Conservation (phyloP, 352 stramenopile species). For the Pythium oligandrum region DNA sequence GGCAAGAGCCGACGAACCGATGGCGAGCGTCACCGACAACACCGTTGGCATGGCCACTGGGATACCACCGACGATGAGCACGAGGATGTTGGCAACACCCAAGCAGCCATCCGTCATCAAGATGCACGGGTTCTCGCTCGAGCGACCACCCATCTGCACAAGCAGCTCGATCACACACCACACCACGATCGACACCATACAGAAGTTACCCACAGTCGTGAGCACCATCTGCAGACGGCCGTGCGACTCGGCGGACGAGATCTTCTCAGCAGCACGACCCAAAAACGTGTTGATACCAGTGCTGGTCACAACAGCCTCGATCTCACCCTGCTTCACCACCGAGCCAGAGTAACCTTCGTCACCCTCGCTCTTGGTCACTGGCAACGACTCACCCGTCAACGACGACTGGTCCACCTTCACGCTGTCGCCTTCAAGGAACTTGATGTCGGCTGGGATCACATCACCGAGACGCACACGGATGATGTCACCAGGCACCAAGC, state of each 20-base stretch:
- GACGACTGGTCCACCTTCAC: conserved; percentile 90
- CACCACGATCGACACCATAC: conserved; percentile 85
- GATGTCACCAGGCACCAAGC: conserved; percentile 69
- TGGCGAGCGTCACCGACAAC: conserved; percentile 87
- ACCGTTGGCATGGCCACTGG: conserved; percentile 94
- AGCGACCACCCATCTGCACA: conserved; percentile 70
- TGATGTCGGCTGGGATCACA: conserved; percentile 89
- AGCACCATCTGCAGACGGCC: conserved; percentile 90
- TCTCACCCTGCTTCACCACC: conserved; percentile 86
- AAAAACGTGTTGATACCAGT: conserved; percentile 91
- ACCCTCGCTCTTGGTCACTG: conserved; percentile 81
- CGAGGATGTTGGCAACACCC: conserved; percentile 69
- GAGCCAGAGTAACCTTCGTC: conserved; percentile 82
- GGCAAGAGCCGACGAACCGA: conserved; percentile 85
- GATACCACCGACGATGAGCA: conserved; percentile 91
- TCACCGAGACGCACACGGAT: conserved; percentile 84
- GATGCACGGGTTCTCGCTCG: conserved; percentile 80
- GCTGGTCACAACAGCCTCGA: conserved; percentile 85
- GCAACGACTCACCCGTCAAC: conserved; percentile 92
- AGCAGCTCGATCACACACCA: conserved; percentile 84
- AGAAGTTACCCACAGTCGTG: conserved; percentile 90
- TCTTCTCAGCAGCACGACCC: conserved; percentile 81
- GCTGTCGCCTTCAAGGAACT: conserved; percentile 73
- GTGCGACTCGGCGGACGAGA: conserved; percentile 64
- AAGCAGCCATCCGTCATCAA: conserved; percentile 68